Percentiles rank a stretch among this genome's conserved stretches.
Evolutionary conservation across 306 rosid genomes (phyloP).

Genomic region (Hippophae gyantsensis): DNA sequence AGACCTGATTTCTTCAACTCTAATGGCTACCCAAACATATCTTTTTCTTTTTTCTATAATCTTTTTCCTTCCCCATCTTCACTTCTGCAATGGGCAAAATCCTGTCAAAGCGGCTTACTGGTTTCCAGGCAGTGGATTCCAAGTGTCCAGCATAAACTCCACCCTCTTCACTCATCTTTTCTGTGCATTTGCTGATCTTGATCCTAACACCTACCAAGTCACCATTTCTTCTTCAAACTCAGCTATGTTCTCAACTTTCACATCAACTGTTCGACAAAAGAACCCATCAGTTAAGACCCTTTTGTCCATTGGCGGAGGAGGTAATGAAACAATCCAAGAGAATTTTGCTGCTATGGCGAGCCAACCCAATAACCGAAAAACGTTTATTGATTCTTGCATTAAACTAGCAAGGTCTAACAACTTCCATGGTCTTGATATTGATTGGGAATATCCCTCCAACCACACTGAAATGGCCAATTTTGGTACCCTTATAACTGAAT

Average conservation of each 20-base stretch:
- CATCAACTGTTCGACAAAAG: constrained; percentile 26
- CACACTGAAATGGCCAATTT: constrained; percentile 27
- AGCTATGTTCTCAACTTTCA: constrained; percentile 24
- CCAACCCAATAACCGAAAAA: constrained; percentile 14
- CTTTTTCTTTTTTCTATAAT: constrained; percentile 9
- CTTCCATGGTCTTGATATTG: constrained; percentile 40
- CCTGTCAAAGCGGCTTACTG: constrained; percentile 31
- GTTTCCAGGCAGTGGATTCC: constrained; percentile 29
- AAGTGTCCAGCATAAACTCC: constrained; percentile 35
- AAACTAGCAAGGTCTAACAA: constrained; percentile 20
- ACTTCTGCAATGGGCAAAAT: constrained; percentile 18
- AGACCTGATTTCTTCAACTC: not conserved
- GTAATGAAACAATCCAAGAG: not conserved
- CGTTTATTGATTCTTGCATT: constrained; percentile 34
- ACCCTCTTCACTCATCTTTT: constrained; percentile 52
- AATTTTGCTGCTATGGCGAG: constrained; percentile 38
- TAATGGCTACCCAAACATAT: constrained; percentile 30
- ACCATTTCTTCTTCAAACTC: constrained; percentile 24
- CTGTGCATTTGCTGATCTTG: constrained; percentile 47
- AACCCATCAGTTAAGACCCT: constrained; percentile 36
- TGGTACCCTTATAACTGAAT: constrained; percentile 30
- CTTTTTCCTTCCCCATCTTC: constrained; percentile 20
- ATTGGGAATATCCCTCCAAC: constrained; percentile 30
- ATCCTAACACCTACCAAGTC: constrained; percentile 17
- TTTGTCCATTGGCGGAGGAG: constrained; percentile 42